A percentile compares a stretch with the other conserved stretches of the same genome.
Evolutionary conservation across 2,329 filamentous ascomycete species (phyloP).

Genomic region (Verticillium albo-atrum): DNA sequence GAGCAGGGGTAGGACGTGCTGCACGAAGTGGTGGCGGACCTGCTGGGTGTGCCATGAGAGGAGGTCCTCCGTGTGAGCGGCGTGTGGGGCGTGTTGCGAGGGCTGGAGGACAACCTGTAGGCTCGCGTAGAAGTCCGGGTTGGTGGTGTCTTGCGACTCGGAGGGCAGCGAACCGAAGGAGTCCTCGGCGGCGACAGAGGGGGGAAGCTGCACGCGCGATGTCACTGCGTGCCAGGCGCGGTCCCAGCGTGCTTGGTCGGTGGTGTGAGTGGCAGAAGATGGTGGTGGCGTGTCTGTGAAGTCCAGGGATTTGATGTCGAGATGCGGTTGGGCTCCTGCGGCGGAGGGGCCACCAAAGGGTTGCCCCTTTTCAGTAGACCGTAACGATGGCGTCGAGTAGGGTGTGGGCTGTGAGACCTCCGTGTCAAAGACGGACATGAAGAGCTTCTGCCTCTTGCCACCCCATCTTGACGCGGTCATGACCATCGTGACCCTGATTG

Average conservation of each 20-base stretch:
- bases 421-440: conserved; percentile 52
- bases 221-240: conserved; percentile 60
- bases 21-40: conserved; percentile 55
- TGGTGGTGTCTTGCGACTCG: conserved; percentile 31
- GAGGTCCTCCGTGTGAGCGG: conserved; percentile 50
- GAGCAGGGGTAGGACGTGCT: conserved; percentile 54
- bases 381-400: conserved; percentile 29
- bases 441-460: conserved; percentile 37
- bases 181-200: conserved; percentile 50
- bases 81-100: conserved; percentile 37
- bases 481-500: not conserved
- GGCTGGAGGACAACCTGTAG: conserved; percentile 51
- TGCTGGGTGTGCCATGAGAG: conserved; percentile 58
- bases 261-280: conserved; percentile 17
- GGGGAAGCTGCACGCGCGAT: conserved; percentile 49
- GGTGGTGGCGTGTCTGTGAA: conserved; percentile 9
- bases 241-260: conserved; percentile 55
- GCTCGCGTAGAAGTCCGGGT: conserved; percentile 44
- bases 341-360: conserved; percentile 37
- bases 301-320: conserved; percentile 4
- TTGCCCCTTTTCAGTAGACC: conserved; percentile 36
- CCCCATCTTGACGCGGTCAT: conserved; percentile 8
- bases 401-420: conserved; percentile 47
- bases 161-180: conserved; percentile 45
- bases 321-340: conserved; percentile 3